Conservation (phyloP, 768 basidiomycete genomes). For the Mycena epipterygia region DNA sequence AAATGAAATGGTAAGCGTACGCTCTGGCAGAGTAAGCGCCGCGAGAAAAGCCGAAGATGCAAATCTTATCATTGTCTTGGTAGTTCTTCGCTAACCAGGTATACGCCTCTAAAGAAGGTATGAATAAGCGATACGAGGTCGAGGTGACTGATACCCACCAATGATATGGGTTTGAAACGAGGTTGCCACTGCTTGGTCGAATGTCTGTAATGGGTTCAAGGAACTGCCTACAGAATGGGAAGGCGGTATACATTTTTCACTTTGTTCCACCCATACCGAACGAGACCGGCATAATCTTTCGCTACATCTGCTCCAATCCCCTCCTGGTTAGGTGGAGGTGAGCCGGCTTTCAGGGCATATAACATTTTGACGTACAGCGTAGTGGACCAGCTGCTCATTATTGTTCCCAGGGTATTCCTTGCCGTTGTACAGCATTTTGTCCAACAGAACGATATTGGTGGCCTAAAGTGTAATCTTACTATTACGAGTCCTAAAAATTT, state of each 20-base stretch:
- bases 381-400: conserved; percentile 15
- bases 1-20: conserved; percentile 9
- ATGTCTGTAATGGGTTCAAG: neutral
- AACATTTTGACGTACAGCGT: conserved; percentile 4
- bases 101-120: conserved; percentile 18
- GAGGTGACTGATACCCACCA: conserved; percentile 8
- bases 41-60: conserved; percentile 27
- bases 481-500: too few species aligned
- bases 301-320: conserved; percentile 22
- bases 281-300: conserved; percentile 1
- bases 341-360: conserved; percentile 1
- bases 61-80: conserved; percentile 21
- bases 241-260: conserved; percentile 7
- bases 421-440: conserved; percentile 17
- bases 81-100: conserved; percentile 12
- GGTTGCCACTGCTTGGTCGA: conserved; percentile 21
- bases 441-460: conserved; percentile 18
- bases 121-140: conserved; percentile 6
- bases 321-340: conserved; percentile 2
- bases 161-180: conserved; percentile 16
- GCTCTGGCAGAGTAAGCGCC: conserved; percentile 23
- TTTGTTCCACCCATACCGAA: conserved; percentile 5
- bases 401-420: conserved; percentile 1
- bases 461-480: conserved; percentile 11
- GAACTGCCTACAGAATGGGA: neutral